Base-by-base conservation (phyloP, 768 basidiomycete genomes). In the Lentinula detonsa region DNA sequence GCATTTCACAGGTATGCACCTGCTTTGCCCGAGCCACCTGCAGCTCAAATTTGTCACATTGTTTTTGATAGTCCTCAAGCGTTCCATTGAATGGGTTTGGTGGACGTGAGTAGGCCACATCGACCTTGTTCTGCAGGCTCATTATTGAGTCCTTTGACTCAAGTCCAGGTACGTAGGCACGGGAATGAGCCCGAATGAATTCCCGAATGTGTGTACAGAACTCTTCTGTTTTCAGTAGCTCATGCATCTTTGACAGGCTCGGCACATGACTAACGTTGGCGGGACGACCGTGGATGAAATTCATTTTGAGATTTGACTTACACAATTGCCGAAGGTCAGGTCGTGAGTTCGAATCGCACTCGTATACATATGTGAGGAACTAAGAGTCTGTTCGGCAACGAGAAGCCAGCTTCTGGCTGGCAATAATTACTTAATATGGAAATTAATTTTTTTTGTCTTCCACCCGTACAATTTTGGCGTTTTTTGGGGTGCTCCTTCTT, bases 171-270 rank as follows among this genome's bases (percentile, higher is more conserved):
- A 76, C 52, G 59, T 76, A 64, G 0, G 78, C 77, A 0, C 65
- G 55, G 2, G 80, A 69, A 15, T 72, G 71, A 0, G 55, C 53
- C 0, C 62, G 43, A 4, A 82, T 76, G 60, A 65, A 80, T 0
- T 57, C 45, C 0, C 6, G 23, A 1, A 79, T 57, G 2, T 64
- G 64, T 0, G 63, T 2, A 0, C 73, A 60, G 57, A 80, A 80
- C 0, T 56, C 62, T 23, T 66, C 68, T 0, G 51, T 49, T 31
- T 65, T 42, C 4, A 80, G 59, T 11, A 61, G 57, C 7, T 46
- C 50, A 10, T 57, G 53, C 65, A 74, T 70, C 2, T 66, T 62
- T 0, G 56, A 16, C 0, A 69, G 18, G 0, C 63, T 63, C 2
- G 76, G 78, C 0, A 71, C 65, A 21, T 71, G n/a, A n/a, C n/a